Percentiles rank a stretch among this genome's conserved stretches.
Conservation (phyloP, 345 rosid species). For the Psidium friedrichsthalianum region DNA sequence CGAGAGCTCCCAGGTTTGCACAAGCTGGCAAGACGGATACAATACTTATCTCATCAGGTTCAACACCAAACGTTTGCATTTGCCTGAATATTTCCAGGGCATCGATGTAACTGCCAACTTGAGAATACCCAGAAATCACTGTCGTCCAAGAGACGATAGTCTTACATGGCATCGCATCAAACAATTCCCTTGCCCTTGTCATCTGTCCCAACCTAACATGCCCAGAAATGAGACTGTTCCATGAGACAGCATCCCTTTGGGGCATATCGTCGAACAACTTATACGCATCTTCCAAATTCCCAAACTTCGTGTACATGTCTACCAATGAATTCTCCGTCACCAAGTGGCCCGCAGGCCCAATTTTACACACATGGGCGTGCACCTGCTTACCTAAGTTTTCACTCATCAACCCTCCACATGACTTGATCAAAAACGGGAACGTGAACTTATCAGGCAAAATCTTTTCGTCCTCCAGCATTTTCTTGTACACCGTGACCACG, state of each 20-base stretch:
- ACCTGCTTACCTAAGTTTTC: slow-evolving; percentile 25
- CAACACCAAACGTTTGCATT: slow-evolving; percentile 25
- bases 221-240: slow-evolving; percentile 51
- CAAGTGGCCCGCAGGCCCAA: slow-evolving; percentile 19
- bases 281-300: slow-evolving; percentile 21
- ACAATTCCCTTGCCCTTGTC: slow-evolving; percentile 32
- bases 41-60: slow-evolving; percentile 44
- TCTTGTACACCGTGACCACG: slow-evolving; percentile 20
- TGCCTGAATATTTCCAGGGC: slow-evolving; percentile 35
- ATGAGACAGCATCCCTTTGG: slow-evolving; percentile 41
- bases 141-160: slow-evolving; percentile 58
- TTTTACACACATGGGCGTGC: slow-evolving; percentile 34
- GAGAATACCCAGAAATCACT: slow-evolving; percentile 41
- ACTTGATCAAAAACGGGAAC: slow-evolving; percentile 40
- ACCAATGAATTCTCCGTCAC: slow-evolving; percentile 37
- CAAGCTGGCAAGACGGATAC: slow-evolving; percentile 41
- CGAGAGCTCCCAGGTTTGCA: slow-evolving; percentile 42
- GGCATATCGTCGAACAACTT: slow-evolving; percentile 46
- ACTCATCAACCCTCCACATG: slow-evolving; percentile 26
- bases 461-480: slow-evolving; percentile 8
- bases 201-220: slow-evolving; percentile 35
- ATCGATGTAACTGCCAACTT: slow-evolving; percentile 19
- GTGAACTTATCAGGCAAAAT: slow-evolving; percentile 42
- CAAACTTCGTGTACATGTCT: slow-evolving; percentile 37
- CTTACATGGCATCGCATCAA: slow-evolving; percentile 22